phyloP scores from a whole-genome alignment of 164 flowering plant genomes.

The Chimonanthus praecox region DNA sequence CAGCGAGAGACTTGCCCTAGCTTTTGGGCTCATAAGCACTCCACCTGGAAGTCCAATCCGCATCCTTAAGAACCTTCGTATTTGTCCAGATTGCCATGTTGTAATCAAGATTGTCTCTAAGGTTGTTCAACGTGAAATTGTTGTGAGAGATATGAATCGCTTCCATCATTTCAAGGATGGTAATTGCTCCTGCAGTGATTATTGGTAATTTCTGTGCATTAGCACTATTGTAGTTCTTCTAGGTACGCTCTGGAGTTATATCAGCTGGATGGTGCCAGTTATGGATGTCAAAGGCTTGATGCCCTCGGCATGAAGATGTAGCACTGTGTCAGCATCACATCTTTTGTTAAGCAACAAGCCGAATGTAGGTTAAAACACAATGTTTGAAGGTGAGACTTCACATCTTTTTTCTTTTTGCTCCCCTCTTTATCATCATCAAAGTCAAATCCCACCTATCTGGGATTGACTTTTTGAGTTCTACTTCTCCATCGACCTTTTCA shows the following conservation, averaged over 20 bases:
- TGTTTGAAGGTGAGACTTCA: neutral
- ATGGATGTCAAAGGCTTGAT: neutral
- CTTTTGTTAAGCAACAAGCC: neutral
- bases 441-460: neutral
- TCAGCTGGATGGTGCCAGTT: neutral
- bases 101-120: conserved; percentile 59
- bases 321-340: neutral
- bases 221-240: neutral
- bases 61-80: conserved; percentile 77
- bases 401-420: neutral
- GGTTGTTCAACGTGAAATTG: conserved; percentile 58
- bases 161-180: conserved; percentile 85
- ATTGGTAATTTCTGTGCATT: conserved; percentile 50
- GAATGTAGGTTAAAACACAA: neutral
- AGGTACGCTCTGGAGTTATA: neutral
- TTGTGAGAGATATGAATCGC: conserved; percentile 82
- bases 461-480: neutral
- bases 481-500: neutral
- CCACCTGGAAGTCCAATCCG: conserved; percentile 58
- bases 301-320: neutral
- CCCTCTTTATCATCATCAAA: neutral
- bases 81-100: conserved; percentile 78
- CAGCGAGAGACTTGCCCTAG: conserved; percentile 88
- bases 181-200: conserved; percentile 84
- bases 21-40: conserved; percentile 52